Base-by-base conservation (phyloP, 495 filamentous ascomycete genomes). In the Zalerion maritima region DNA sequence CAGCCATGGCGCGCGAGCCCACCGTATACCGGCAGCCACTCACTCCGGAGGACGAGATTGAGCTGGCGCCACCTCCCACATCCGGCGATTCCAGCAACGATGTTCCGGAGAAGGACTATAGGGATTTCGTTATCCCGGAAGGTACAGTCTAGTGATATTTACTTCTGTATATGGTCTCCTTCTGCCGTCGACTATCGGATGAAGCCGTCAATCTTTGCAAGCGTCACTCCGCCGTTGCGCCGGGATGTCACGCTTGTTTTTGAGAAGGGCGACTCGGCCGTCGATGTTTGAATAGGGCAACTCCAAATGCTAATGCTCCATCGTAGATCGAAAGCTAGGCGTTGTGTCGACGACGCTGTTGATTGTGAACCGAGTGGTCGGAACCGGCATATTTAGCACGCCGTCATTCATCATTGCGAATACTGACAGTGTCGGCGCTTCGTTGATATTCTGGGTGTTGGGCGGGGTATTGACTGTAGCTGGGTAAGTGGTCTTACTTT, bases 381-480 rank as follows among this genome's bases (percentile, higher is more conserved):
- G 47, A 1, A 23, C 47, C 3, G 49, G 49, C 3, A 50, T 52
- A n/a, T 49, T 37, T 28, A 45, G 37, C 1, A 48, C 43, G 15
- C 46, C 46, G 2, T 35, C 46, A 6, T 24, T 21, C 16, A 48
- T 50, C 24, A 42, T 51, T 11, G 34, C 28, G 2, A 38, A 28
- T 19, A 42, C 44, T 3, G 32, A 46, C n/a, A 51, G 47, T 19
- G 47, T 55, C 25, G 52, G 49, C 5, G 32, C 53, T 9, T 47
- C 44, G 5, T 29, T 56, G 27, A 48, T 54, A 24, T 40, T 57
- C 21, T 57, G 52, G 54, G 37, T 55, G 4, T 43, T 57, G 9
- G 53, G 52, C 19, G 52, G 50, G 29, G 38, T 54, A 20, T 35
- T 56, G 6, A 52, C 52, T n/a, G 52, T 52, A n/a, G n/a, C n/a